These are phyloP conservation scores for Chrysosporium queenslandicum DNA, from an alignment of 2,329 filamentous ascomycete genomes.

Conservation along the genomic window DNA sequence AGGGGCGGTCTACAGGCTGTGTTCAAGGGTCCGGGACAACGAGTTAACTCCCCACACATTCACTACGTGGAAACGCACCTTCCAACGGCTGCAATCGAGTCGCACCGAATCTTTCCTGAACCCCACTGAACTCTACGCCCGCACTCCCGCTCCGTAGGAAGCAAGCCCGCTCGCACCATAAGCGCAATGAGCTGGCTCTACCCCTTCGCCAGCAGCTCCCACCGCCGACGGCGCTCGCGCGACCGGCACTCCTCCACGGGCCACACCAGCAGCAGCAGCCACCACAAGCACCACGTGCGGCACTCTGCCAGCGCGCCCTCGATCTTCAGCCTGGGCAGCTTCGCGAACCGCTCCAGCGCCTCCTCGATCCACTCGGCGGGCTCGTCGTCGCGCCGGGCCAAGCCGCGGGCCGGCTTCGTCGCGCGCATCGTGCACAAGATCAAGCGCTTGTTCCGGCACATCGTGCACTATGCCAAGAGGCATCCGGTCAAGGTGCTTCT, in stretches of 20 bases:
- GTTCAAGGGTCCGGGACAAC: no score
- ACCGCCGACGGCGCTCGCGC: slow-evolving; percentile 20
- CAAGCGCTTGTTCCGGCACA: slow-evolving; percentile 66
- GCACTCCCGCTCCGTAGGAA: not conserved
- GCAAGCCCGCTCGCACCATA: no score
- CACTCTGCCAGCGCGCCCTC: slow-evolving; percentile 33
- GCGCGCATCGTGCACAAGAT: slow-evolving; percentile 63
- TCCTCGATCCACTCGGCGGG: slow-evolving; percentile 40
- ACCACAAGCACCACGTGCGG: slow-evolving; percentile 21
- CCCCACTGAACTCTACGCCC: no score
- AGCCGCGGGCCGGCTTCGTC: slow-evolving; percentile 68
- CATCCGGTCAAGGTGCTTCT: slow-evolving; percentile 83
- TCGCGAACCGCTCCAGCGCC: slow-evolving; percentile 27
- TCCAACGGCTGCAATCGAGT: no score
- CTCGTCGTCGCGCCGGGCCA: slow-evolving; percentile 66
- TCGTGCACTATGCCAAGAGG: slow-evolving; percentile 68
- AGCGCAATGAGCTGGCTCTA: slow-evolving; percentile 41
- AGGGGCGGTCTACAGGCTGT: no score
- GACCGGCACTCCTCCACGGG: slow-evolving; percentile 25
- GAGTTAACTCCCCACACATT: no score
- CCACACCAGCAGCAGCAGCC: slow-evolving; percentile 24
- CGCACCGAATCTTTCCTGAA: no score
- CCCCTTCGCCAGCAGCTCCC: slow-evolving; percentile 19
- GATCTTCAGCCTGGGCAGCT: slow-evolving; percentile 37
- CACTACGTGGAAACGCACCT: no score